Base-by-base conservation (phyloP, 2,329 filamentous ascomycete species). In the Neonectria coccinea region DNA sequence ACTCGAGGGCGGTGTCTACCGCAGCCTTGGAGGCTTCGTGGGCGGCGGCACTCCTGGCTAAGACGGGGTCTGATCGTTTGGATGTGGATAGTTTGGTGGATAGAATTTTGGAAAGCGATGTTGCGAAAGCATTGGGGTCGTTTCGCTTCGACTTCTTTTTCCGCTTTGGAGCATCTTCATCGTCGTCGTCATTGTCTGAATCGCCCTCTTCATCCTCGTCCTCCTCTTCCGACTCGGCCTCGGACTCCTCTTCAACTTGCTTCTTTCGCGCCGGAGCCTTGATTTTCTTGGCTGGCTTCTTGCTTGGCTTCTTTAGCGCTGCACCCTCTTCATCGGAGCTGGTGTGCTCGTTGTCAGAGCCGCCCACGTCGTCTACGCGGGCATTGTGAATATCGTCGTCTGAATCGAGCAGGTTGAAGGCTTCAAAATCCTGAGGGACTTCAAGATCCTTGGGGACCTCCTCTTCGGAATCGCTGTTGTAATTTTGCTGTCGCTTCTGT, bases 31-130 rank as follows among this genome's bases (percentile, higher is more conserved):
- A 90, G 0, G 92, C 88, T 65, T 92, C 87, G 14, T 89, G 87
- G 1, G 94, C 94, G 11, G 87, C 86, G 66, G 88, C 89, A 77
- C 91, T 95, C 74, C 96, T 91, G 6, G 94, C 91, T 4, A 99
- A 86, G n/a, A 99, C 92, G 0, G 96, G 96, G 77, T 99, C 96
- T 59, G 90, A 86, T 25, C 94, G 91, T 76, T 93, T 93, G 33
- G 91, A 87, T 8, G 88, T 89, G 2, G 94, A 91, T 10, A 98
- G 85, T 81, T 98, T 98, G 54, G 93, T 95, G 60, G 89, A 90
- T 48, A 99, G 86, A 77, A 99, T 97, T 79, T 96, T 97, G 71
- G 92, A 91, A 74, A 99, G 93, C 55, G 94, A 97, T 1, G 91
- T 97, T 25, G 95, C 93, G 79, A 99, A 98, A 56, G 93, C 94